These are phyloP conservation scores for Calonectria pseudoturangicola DNA, from an alignment of 2,329 filamentous ascomycete species.

Conservation along the genomic window DNA sequence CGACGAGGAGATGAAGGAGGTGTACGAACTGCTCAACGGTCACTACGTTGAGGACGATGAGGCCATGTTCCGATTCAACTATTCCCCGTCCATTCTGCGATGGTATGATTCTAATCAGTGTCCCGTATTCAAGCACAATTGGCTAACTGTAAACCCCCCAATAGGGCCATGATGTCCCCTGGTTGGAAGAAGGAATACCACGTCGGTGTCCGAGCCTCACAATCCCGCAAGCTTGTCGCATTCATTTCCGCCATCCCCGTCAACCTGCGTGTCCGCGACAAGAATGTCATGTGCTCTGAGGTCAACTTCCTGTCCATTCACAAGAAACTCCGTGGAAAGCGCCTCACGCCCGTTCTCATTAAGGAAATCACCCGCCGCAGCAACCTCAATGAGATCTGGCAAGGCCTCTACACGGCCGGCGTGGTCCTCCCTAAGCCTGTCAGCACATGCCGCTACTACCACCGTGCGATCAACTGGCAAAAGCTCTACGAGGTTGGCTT, in stretches of 20 bases:
- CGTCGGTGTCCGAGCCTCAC: slow-evolving; percentile 89
- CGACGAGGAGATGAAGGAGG: slow-evolving; percentile 87
- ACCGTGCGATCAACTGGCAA: slow-evolving; percentile 94
- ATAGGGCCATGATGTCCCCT: slow-evolving; percentile 92
- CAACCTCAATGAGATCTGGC: slow-evolving; percentile 90
- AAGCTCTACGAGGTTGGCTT: slow-evolving; percentile 97
- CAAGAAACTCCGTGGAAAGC: slow-evolving; percentile 96
- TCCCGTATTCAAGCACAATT: background rate
- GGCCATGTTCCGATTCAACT: slow-evolving; percentile 98
- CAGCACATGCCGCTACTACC: slow-evolving; percentile 95
- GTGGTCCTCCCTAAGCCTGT: slow-evolving; percentile 93
- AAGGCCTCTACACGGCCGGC: slow-evolving; percentile 96
- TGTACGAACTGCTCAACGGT: slow-evolving; percentile 91
- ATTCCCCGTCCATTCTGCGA: slow-evolving; percentile 90
- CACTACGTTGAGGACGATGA: slow-evolving; percentile 99
- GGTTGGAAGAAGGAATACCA: slow-evolving; percentile 98
- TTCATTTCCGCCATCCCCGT: slow-evolving; percentile 97
- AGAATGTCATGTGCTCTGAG: slow-evolving; percentile 86
- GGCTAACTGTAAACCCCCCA: slow-evolving; percentile 34
- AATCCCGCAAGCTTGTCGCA: slow-evolving; percentile 91
- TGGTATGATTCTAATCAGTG: slow-evolving; percentile 75
- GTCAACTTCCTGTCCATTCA: slow-evolving; percentile 99
- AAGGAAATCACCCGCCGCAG: slow-evolving; percentile 97
- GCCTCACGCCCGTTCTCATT: slow-evolving; percentile 94
- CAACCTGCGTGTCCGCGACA: slow-evolving; percentile 85